Conservation (phyloP, 1,284 basidiomycete genomes). For the Ustilago bromivora region DNA sequence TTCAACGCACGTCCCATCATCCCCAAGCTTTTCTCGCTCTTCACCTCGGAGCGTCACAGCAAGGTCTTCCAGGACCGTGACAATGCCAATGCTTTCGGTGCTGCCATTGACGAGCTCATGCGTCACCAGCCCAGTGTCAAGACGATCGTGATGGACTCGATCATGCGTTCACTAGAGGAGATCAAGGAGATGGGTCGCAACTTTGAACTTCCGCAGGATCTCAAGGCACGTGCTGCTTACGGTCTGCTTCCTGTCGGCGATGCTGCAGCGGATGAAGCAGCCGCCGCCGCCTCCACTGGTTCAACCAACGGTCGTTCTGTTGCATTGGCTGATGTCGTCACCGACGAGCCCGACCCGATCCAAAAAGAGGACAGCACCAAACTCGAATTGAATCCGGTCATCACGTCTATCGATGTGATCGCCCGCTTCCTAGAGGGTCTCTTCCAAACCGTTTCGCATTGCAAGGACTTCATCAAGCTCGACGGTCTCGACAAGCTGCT, state of each 20-base stretch:
- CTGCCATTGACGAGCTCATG: slow-evolving; percentile 92
- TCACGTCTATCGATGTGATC: slow-evolving; percentile 62
- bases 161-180: slow-evolving; percentile 40
- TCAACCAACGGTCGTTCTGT: slow-evolving; percentile 27
- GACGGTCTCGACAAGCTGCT: slow-evolving; percentile 84
- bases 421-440: slow-evolving; percentile 80
- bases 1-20: slow-evolving; percentile 81
- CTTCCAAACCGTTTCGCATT: slow-evolving; percentile 87
- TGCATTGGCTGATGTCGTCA: slow-evolving; percentile 55
- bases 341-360: slow-evolving; percentile 57
- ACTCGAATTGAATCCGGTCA: slow-evolving; percentile 55
- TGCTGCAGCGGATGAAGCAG: slow-evolving; percentile 28
- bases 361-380: slow-evolving; percentile 49
- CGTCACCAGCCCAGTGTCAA: slow-evolving; percentile 94
- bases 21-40: slow-evolving; percentile 84
- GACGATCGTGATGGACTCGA: slow-evolving; percentile 73
- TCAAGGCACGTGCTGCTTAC: slow-evolving; percentile 45
- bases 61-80: slow-evolving; percentile 93
- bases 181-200: slow-evolving; percentile 79
- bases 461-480: slow-evolving; percentile 86
- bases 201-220: slow-evolving; percentile 66
- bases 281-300: slow-evolving; percentile 10
- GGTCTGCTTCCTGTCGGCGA: slow-evolving; percentile 42
- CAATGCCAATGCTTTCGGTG: slow-evolving; percentile 87
- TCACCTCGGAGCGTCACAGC: slow-evolving; percentile 85